phyloP scores from a whole-genome alignment of 2,329 filamentous ascomycete species.

The Metarhizium brunneum region DNA sequence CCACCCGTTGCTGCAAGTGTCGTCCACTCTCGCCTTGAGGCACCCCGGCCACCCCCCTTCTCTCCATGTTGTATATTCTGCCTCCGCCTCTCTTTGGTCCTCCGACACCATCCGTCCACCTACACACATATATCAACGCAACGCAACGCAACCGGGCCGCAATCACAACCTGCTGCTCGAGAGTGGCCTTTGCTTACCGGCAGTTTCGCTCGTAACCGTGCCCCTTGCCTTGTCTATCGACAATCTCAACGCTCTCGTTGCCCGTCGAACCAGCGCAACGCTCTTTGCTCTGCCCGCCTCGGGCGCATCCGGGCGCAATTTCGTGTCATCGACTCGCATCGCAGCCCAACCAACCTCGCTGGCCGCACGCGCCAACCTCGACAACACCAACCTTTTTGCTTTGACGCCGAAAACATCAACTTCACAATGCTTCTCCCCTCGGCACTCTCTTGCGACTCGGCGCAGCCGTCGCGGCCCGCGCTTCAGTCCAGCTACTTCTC shows the following conservation, averaged over 20 bases:
- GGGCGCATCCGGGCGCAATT: constrained; percentile 5
- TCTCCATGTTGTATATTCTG: not conserved
- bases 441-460: constrained; percentile 47
- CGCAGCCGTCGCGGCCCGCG: constrained; percentile 33
- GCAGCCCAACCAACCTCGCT: no score
- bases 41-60: not conserved
- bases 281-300: not conserved
- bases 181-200: no score
- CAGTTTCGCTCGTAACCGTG: no score
- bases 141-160: not conserved
- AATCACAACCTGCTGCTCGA: no score
- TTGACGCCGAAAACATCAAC: not conserved
- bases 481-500: constrained; percentile 46
- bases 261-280: not conserved
- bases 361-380: not conserved
- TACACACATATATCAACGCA: not conserved
- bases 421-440: constrained; percentile 49
- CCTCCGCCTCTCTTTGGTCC: not conserved
- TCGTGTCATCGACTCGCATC: not conserved
- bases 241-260: no score
- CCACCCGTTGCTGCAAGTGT: not conserved
- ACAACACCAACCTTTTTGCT: not conserved
- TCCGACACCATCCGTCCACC: not conserved
- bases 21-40: not conserved
- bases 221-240: no score